phyloP scores from a whole-genome alignment of 228 moss, liverwort and hornwort genomes.

The Sphagnum magellanicum region DNA sequence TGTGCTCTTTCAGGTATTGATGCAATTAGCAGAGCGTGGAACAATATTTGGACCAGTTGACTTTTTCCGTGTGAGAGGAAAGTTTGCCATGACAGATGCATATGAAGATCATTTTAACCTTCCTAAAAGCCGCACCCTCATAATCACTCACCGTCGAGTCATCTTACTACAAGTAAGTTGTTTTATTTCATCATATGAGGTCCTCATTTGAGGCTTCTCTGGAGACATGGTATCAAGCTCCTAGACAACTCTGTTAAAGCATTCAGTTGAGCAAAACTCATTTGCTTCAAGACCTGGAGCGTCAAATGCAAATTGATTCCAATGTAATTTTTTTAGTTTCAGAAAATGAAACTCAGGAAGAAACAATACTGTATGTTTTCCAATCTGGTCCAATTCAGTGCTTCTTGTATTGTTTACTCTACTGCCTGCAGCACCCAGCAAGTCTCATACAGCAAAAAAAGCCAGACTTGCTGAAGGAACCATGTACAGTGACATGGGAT shows the following conservation, averaged over 20 bases:
- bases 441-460: slow-evolving; percentile 83
- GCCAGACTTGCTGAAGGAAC: slow-evolving; percentile 76
- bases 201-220: background rate
- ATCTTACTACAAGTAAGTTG: slow-evolving; percentile 66
- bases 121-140: slow-evolving; percentile 75
- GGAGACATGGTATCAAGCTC: no score
- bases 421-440: slow-evolving; percentile 66
- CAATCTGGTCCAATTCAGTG: no score
- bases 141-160: slow-evolving; percentile 86
- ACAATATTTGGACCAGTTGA: slow-evolving; percentile 90
- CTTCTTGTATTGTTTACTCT: no score
- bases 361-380: no score
- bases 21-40: slow-evolving; percentile 90
- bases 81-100: slow-evolving; percentile 95
- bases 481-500: slow-evolving; percentile 88
- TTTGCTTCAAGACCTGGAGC: no score
- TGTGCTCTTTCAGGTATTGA: slow-evolving; percentile 52
- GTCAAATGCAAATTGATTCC: no score
- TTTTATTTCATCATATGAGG: background rate
- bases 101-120: slow-evolving; percentile 95
- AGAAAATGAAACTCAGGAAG: no score
- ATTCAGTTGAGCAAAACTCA: no score
- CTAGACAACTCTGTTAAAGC: no score
- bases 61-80: slow-evolving; percentile 78
- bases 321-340: no score